Conservation (phyloP, 768 basidiomycete species). For the Phylloporus sp. region DNA sequence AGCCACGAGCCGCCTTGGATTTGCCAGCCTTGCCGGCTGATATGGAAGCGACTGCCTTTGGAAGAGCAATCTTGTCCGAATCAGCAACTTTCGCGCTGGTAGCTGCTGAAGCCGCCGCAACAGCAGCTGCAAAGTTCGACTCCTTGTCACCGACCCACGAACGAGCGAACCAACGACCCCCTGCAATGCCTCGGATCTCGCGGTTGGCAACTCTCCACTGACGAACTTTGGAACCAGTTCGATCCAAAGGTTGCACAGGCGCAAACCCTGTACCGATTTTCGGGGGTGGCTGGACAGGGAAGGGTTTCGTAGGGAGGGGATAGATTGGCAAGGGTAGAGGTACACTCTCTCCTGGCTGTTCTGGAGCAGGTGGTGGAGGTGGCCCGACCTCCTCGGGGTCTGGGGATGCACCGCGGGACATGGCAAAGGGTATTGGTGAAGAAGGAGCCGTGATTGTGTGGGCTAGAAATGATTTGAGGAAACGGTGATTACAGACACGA, state of each 20-base stretch:
- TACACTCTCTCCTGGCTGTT: constrained; percentile 42
- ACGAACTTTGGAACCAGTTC: constrained; percentile 53
- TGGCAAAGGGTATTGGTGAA: constrained; percentile 55
- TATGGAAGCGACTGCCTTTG: constrained; percentile 42
- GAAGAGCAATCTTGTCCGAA: constrained; percentile 23
- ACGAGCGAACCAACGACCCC: constrained; percentile 74
- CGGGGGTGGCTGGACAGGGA: constrained; percentile 72
- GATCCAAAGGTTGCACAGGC: constrained; percentile 61
- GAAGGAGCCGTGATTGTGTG: constrained; percentile 70
- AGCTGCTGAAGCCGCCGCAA: constrained; percentile 25
- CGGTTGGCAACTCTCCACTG: constrained; percentile 72
- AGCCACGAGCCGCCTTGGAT: constrained; percentile 33
- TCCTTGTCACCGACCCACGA: constrained; percentile 87
- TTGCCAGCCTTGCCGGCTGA: constrained; percentile 42
- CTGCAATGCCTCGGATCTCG: constrained; percentile 77
- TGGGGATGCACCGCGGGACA: constrained; percentile 37
- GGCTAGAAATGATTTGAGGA: constrained; percentile 32
- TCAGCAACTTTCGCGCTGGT: constrained; percentile 28
- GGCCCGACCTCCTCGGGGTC: constrained; percentile 42
- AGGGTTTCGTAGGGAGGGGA: constrained; percentile 77
- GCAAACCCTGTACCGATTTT: constrained; percentile 76
- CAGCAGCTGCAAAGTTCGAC: constrained; percentile 50
- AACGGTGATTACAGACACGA: neutral
- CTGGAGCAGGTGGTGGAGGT: constrained; percentile 26
- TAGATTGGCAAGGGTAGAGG: constrained; percentile 59